Evolutionary conservation across 192 early-diverging fungal species (phyloP), one percentile per base, ranked within the genome.

Genomic region (Coemansia sp.): DNA sequence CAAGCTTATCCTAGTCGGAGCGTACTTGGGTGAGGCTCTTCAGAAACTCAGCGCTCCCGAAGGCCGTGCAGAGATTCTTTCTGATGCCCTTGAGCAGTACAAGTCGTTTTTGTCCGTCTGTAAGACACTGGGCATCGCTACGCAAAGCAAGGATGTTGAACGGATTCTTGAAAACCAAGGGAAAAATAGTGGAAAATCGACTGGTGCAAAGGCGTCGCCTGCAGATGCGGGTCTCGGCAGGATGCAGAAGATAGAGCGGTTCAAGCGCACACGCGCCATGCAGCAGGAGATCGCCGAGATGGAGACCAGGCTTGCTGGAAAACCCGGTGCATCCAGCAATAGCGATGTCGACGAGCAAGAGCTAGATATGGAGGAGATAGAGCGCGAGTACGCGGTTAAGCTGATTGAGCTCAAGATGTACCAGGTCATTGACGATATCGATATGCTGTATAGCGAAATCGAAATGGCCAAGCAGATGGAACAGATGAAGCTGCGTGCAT

Each of bases 281-380:
- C 92, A 96, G 68, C 90, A 93, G 73, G 88, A 83, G 0, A 82
- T 91, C 1, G 89, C 85, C 60, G 90, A 91, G 57, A 82, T 92
- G 8, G 94, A 96, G 68, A 89, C 86, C n/a, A 86, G 85, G 65
- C 73, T 82, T 33, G 80, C 82, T 54, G 78, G 91, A 34, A 73
- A 86, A 12, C 14, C 42, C 33, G 74, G 71, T 18, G 32, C 50
- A 61, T 16, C 72, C 12, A 45, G 7, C 5, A 31, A 11, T 11
- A 12, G 32, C 10, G 36, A 20, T 54, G 36, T 31, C 55, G 48
- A 60, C 14, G 76, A 82, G 10, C 87, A 88, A 17, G 68, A 86
- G 42, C 42, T 16, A 2, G 86, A 84, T 61, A 72, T 89, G 59
- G 92, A 94, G 5, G 94, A 96, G 30, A 64, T 89, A 38, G 86